A percentile compares a stretch with the other conserved stretches of the same genome.
Conservation (phyloP, 768 basidiomycete genomes). For the Termitomyces sp. region DNA sequence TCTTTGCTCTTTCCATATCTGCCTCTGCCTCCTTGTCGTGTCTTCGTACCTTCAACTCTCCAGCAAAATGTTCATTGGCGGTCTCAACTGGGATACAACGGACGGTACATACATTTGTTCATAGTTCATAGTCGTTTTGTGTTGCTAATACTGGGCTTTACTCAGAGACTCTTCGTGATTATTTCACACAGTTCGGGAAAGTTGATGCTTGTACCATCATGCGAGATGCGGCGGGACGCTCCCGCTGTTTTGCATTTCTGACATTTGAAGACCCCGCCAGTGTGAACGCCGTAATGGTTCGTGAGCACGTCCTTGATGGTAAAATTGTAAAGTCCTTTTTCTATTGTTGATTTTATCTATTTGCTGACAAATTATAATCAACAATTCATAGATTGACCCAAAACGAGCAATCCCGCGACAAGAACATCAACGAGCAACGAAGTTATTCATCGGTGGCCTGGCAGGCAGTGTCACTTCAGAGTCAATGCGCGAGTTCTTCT, state of each 20-base stretch:
- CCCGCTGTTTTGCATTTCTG: constrained; percentile 95
- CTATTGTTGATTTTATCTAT: background rate
- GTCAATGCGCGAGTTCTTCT: constrained; percentile 90
- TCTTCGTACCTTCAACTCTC: constrained; percentile 17
- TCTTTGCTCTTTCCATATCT: constrained; percentile 45
- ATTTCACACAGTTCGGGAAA: constrained; percentile 95
- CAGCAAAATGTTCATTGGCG: constrained; percentile 99
- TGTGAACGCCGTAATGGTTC: constrained; percentile 94
- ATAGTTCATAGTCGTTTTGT: constrained; percentile 30
- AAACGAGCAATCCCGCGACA: constrained; percentile 97
- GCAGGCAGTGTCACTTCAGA: constrained; percentile 91
- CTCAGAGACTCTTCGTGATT: constrained; percentile 74
- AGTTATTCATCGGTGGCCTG: constrained; percentile 94
- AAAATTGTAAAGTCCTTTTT: constrained; percentile 74
- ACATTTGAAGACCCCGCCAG: constrained; percentile 92
- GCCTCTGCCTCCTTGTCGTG: constrained; percentile 25
- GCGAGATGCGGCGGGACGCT: constrained; percentile 93
- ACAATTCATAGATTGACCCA: constrained; percentile 82
- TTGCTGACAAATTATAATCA: constrained; percentile 1
- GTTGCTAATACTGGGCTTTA: constrained; percentile 38
- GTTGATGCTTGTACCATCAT: constrained; percentile 99
- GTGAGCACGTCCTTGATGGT: constrained; percentile 93
- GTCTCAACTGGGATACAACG: constrained; percentile 99
- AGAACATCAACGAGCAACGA: constrained; percentile 90
- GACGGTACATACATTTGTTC: constrained; percentile 70